These are phyloP conservation scores for Parastagonospora avenae DNA, from an alignment of 2,329 filamentous ascomycete species.

Conservation along the genomic window DNA sequence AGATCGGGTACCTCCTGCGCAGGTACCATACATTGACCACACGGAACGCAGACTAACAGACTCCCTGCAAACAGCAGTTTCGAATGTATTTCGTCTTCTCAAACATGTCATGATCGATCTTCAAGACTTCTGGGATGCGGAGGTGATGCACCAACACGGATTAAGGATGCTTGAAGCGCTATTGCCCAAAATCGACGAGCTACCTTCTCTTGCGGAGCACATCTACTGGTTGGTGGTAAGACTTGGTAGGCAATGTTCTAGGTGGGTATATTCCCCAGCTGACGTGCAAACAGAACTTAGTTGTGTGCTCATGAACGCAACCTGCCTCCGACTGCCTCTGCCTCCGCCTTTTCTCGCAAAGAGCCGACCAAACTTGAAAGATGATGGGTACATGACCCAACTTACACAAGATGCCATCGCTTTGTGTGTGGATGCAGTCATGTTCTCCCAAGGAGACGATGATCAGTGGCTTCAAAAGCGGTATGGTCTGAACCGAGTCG, in stretches of 20 bases:
- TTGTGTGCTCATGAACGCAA: conserved; percentile 14
- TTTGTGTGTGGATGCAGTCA: conserved; percentile 25
- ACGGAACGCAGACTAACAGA: not conserved
- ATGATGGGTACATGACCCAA: conserved; percentile 10
- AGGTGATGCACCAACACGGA: not conserved
- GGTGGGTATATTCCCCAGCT: not conserved
- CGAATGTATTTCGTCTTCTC: conserved; percentile 5
- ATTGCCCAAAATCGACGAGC: conserved; percentile 5
- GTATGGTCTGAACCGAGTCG: conserved; percentile 22
- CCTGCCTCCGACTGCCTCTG: conserved; percentile 12
- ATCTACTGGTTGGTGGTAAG: conserved; percentile 25
- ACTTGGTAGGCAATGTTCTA: conserved; percentile 15
- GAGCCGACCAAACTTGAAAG: not conserved
- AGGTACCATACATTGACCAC: not conserved
- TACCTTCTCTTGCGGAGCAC: conserved; percentile 6
- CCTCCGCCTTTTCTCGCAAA: conserved; percentile 11
- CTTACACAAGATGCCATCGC: conserved; percentile 18
- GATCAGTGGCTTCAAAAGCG: conserved; percentile 24
- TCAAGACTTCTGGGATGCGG: conserved; percentile 12
- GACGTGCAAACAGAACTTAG: conserved; percentile 19
- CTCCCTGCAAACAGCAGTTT: conserved; percentile 4
- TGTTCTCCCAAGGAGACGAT: conserved; percentile 27
- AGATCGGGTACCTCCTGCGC: not conserved
- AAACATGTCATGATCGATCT: conserved; percentile 10
- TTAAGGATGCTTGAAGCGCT: conserved; percentile 5